These are phyloP conservation scores for Chlorella sp. DNA, from an alignment of 139 green algal species.

Conservation along the genomic window DNA sequence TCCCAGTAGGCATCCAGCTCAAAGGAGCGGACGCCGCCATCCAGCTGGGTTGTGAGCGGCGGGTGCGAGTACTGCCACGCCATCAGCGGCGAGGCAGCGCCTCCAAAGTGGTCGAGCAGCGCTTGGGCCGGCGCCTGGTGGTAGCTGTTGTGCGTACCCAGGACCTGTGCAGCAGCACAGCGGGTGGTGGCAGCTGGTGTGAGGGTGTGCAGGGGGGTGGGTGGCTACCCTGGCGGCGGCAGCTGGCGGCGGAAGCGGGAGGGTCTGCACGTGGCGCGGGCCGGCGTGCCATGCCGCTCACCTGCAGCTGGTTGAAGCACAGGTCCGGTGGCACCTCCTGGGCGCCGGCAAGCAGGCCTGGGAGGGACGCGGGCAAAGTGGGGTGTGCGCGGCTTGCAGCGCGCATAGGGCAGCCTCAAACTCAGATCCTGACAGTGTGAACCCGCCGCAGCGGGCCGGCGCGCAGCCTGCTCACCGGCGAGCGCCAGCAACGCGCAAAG, in stretches of 20 bases:
- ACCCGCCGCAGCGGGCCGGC: neutral
- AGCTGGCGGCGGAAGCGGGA: neutral
- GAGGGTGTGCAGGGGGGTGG: neutral
- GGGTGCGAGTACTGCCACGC: conserved; percentile 40
- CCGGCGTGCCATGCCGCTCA: too few relatives aligned
- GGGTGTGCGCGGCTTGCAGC: too few relatives aligned
- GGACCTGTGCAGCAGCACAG: conserved; percentile 21
- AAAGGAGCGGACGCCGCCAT: conserved; percentile 31
- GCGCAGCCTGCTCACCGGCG: neutral
- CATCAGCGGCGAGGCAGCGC: neutral
- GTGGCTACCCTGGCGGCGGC: neutral
- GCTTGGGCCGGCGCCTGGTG: conserved; percentile 32
- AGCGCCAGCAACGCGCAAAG: neutral
- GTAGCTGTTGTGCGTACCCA: conserved; percentile 53
- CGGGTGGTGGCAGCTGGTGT: neutral
- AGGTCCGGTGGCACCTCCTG: neutral
- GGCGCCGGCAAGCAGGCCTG: neutral
- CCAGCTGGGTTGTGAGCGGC: conserved; percentile 23
- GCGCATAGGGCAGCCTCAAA: neutral
- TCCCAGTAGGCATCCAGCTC: conserved; percentile 50
- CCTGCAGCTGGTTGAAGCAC: conserved; percentile 28
- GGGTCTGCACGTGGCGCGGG: neutral
- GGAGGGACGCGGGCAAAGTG: neutral
- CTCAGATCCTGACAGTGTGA: neutral
- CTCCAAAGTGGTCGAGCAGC: conserved; percentile 7